These are phyloP conservation scores for Eucalyptus regnans DNA, from an alignment of 345 rosid species.

Conservation along the genomic window DNA sequence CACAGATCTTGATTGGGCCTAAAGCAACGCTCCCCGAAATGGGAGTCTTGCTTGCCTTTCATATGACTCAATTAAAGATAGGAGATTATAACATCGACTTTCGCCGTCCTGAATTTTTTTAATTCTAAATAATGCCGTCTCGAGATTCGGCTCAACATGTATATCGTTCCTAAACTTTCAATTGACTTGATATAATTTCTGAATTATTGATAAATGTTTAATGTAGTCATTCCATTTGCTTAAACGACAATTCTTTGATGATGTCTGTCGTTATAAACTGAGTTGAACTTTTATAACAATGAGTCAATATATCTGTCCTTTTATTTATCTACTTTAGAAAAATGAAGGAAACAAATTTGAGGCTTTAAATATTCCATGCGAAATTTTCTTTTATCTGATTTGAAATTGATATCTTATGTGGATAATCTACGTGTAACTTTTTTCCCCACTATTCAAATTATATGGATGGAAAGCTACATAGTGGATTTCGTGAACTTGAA, in stretches of 20 bases:
- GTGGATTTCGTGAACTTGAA: background rate
- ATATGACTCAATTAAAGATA: background rate
- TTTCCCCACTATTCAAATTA: background rate
- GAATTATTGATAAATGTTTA: too few species aligned
- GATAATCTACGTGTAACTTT: too few species aligned
- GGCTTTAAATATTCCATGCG: background rate
- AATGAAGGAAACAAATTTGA: background rate
- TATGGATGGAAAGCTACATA: background rate
- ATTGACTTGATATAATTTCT: rapidly evolving
- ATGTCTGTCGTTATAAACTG: rapidly evolving
- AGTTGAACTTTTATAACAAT: background rate
- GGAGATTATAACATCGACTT: background rate
- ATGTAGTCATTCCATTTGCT: rapidly evolving
- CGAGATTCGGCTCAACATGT: rapidly evolving
- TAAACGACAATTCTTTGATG: background rate
- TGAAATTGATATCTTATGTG: too few species aligned
- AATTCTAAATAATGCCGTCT: too few species aligned
- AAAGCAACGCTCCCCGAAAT: background rate
- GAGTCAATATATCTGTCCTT: background rate
- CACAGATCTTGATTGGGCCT: background rate
- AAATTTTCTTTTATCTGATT: background rate
- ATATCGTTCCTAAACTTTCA: background rate
- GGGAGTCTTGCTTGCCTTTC: background rate
- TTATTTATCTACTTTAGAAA: background rate
- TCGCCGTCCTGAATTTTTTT: too few species aligned